Percentiles rank a stretch among this genome's conserved stretches.
Evolutionary conservation across 75 land plant genomes (phyloP).

Genomic region (Selaginella moellendorffii): DNA sequence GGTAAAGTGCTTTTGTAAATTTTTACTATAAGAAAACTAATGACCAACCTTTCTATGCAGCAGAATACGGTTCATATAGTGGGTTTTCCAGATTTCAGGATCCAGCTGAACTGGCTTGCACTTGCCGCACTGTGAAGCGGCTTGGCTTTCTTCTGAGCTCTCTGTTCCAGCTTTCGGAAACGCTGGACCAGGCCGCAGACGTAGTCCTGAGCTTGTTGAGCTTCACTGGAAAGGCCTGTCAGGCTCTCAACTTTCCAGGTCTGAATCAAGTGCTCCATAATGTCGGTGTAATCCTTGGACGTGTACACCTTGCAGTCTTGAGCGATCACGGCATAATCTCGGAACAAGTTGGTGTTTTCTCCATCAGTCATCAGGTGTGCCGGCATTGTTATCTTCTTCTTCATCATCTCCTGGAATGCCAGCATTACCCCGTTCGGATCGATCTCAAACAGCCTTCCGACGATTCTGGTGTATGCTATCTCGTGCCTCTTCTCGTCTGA

Average conservation of each 20-base stretch:
- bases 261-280: constrained; percentile 16
- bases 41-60: too few species aligned
- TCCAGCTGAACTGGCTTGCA: constrained; percentile 3
- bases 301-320: constrained; percentile 18
- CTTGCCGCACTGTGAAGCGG: not conserved
- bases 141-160: constrained; percentile 1
- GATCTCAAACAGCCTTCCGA: constrained; percentile 4
- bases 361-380: constrained; percentile 24
- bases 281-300: constrained; percentile 15
- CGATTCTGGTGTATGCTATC: constrained; percentile 5
- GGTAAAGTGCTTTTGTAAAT: too few species aligned
- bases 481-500: constrained; percentile 6
- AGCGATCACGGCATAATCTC: constrained; percentile 13
- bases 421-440: constrained; percentile 6
- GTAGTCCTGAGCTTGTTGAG: constrained; percentile 17
- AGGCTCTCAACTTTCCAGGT: constrained; percentile 16
- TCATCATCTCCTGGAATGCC: constrained; percentile 24
- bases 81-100: too few species aligned
- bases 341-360: constrained; percentile 11
- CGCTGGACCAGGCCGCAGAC: constrained; percentile 14
- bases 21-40: too few species aligned
- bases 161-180: constrained; percentile 11
- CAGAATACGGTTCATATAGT: not conserved
- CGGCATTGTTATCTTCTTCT: constrained; percentile 24
- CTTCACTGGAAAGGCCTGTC: constrained; percentile 16